Evolutionary conservation across 345 rosid species (phyloP), one percentile per base, ranked within the genome.

Genomic region (Eucalyptus brandiana): DNA sequence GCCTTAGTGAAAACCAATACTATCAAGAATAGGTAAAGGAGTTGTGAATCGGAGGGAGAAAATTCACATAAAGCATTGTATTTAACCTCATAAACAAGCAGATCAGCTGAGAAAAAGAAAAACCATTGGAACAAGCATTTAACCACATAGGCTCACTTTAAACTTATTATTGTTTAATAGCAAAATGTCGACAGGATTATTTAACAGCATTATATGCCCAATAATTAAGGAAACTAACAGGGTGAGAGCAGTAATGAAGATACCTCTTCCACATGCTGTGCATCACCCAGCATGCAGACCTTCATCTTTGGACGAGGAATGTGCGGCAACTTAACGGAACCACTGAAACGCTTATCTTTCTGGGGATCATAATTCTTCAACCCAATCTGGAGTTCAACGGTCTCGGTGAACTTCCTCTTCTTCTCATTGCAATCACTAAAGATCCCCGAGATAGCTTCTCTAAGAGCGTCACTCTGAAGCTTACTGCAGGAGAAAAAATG

Each of bases 241-340:
- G 4, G 26, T 7, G 42, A 72, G 47, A 37, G 45, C 24, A 72
- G 24, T 21, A 69, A 34, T 69, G 24, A 72, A 37, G 28, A 72
- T 72, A 97, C 99, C 98, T 96, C 96, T 90, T 97, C 99, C 13
- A 97, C 98, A 86, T 96, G 98, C 88, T 95, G 99, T 13, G 99
- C 99, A 87, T 97, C 99, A 62, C 99, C 99, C 67, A 97, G 97
- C 99, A 97, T 97, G 92, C 99, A 97, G 24, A 97, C 94, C 93
- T 95, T 96, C 99, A 96, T 96, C 93, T 96, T 96, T 6, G 98
- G 97, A 45, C 99, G 96, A 21, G 99, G 99, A 86, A 97, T 95
- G 91, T 96, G 98, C 13, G 99, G 99, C 93, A 97, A 88, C 92
- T 96, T 97, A 3, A 97, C 99, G 0, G 99, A 95, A 6, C 99